Evolutionary conservation across 2,329 filamentous ascomycete species (phyloP), one percentile per base, ranked within the genome.

Genomic region (Curvularia hawaiiensis): DNA sequence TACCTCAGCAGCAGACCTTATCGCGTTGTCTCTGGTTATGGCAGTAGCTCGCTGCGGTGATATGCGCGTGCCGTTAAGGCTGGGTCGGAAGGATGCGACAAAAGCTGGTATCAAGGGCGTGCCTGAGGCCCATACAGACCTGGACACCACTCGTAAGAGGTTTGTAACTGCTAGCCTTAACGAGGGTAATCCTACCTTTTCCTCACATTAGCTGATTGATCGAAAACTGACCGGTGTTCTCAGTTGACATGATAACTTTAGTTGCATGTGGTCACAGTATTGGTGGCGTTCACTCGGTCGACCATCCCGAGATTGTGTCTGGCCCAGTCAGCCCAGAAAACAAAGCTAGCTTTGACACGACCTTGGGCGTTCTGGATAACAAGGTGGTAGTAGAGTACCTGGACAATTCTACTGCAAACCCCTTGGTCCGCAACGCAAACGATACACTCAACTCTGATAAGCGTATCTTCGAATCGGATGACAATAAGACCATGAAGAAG

Each of bases 251-350:
- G 63, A 68, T 69, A 38, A 63, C 63, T 16, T 50, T 77, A 30
- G 66, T 70, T 24, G 73, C 75, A 9, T 77, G 74, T 52, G 75
- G 75, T 2, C 75, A 77, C 54, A 70, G 67, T 1, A 62, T 77
- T 31, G 75, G 75, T 18, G 68, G 72, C n/a, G 72, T 76, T 9
- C 73, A 76, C 50, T 62, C 64, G 28, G 63, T 58, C 30, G 69
- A 68, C 20, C 70, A 66, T 50, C 74, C 74, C 12, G 63, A 72
- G 31, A 72, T 76, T 45, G 71, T 74, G 3, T 59, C 66, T 20
- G 60, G 61, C 44, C 59, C 53, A 22, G 60, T 64, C n/a, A 59
- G 45, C 47, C 58, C 64, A 1, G 54, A 63, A 18, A 69, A 70
- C 50, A 67, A 69, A 5, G 61, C 61, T 6, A 56, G 52, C 30